phyloP scores from a whole-genome alignment of 2,329 filamentous ascomycete genomes.

The Alternaria panax region DNA sequence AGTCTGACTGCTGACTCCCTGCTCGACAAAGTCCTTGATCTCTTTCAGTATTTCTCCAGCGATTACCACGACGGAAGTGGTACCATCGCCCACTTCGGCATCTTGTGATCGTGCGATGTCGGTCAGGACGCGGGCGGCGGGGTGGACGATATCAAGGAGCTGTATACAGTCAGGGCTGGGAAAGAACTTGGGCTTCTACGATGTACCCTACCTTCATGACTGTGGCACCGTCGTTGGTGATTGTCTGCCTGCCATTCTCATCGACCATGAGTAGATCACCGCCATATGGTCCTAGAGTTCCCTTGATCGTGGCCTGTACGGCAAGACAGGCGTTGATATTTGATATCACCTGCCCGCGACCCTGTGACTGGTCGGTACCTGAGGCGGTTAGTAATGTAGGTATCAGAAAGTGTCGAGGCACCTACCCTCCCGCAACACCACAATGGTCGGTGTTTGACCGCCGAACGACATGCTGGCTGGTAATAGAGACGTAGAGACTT shows the following conservation, averaged over 20 bases:
- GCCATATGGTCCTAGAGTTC: conserved; percentile 93
- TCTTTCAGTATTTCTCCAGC: conserved; percentile 99
- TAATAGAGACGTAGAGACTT: conserved; percentile 9
- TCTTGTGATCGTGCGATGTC: conserved; percentile 99
- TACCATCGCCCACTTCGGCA: conserved; percentile 97
- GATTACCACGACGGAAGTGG: conserved; percentile 94
- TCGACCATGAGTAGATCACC: conserved; percentile 96
- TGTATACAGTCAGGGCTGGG: conserved; percentile 47
- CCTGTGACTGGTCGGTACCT: conserved; percentile 98
- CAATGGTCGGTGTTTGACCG: conserved; percentile 96
- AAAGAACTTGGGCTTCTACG: neutral
- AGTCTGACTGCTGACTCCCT: conserved; percentile 94
- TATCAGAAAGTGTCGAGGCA: conserved; percentile 40
- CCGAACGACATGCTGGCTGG: conserved; percentile 82
- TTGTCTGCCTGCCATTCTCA: conserved; percentile 93
- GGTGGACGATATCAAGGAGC: conserved; percentile 98
- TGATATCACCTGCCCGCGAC: conserved; percentile 93
- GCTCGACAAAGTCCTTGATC: conserved; percentile 93
- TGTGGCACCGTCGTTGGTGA: conserved; percentile 98
- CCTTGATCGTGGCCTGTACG: conserved; percentile 94
- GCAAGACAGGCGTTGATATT: conserved; percentile 99
- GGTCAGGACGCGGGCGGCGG: conserved; percentile 93
- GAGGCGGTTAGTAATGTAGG: conserved; percentile 30
- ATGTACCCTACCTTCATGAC: conserved; percentile 85
- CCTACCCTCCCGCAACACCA: conserved; percentile 96